These are phyloP conservation scores for Allantophomopsis lycopodina DNA, from an alignment of 2,329 filamentous ascomycete genomes.

Conservation along the genomic window DNA sequence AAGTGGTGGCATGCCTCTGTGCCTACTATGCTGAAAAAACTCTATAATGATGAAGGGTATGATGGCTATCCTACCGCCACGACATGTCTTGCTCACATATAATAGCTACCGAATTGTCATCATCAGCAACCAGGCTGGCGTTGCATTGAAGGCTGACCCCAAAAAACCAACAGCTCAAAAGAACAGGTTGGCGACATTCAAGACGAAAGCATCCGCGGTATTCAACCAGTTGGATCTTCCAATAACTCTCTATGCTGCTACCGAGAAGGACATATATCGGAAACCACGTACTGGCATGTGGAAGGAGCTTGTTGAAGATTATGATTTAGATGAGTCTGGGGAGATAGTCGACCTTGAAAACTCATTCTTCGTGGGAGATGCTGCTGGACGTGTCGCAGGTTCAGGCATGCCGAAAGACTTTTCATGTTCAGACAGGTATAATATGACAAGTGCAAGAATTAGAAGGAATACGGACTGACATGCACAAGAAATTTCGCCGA, in stretches of 20 bases:
- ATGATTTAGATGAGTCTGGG: slow-evolving; percentile 21
- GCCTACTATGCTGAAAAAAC: slow-evolving; percentile 47
- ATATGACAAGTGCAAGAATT: neutral
- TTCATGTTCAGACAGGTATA: slow-evolving; percentile 42
- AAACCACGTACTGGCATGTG: slow-evolving; percentile 91
- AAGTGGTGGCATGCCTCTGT: slow-evolving; percentile 80
- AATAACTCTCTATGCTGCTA: slow-evolving; percentile 74
- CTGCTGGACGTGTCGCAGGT: slow-evolving; percentile 44
- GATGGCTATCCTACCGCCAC: slow-evolving; percentile 4
- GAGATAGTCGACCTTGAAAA: slow-evolving; percentile 49
- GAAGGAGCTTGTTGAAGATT: slow-evolving; percentile 45
- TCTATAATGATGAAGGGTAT: slow-evolving; percentile 56
- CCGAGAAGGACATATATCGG: slow-evolving; percentile 64
- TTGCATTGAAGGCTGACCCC: slow-evolving; percentile 61
- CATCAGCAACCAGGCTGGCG: slow-evolving; percentile 78
- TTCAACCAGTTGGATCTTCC: slow-evolving; percentile 63
- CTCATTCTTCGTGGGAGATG: slow-evolving; percentile 86
- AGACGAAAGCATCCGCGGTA: slow-evolving; percentile 60
- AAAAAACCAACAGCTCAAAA: slow-evolving; percentile 54
- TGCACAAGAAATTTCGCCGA: slow-evolving; percentile 57
- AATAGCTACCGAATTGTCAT: slow-evolving; percentile 61
- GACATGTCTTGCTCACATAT: neutral
- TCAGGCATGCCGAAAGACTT: slow-evolving; percentile 40
- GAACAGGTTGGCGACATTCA: slow-evolving; percentile 66
- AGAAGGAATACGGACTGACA: slow-evolving; percentile 3